Percentiles rank a stretch among this genome's conserved stretches.
Conservation (phyloP, 768 basidiomycete species). For the Mrakia blollopis region DNA sequence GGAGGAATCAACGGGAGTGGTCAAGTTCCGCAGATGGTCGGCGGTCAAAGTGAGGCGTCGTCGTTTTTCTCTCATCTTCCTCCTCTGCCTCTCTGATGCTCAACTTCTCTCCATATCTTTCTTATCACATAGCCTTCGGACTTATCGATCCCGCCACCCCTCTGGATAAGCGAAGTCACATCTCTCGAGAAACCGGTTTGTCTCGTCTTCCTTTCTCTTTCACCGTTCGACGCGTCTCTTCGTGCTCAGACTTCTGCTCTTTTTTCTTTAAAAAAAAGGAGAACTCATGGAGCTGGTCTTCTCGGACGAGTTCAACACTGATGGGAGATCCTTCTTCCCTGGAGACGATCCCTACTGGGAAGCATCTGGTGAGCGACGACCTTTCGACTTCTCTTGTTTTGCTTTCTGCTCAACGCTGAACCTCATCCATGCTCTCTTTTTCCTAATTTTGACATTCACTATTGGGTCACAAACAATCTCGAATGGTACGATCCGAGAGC, state of each 20-base stretch:
- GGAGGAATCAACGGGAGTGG: no score
- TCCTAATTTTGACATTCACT: not conserved
- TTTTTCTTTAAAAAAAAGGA: slow-evolving; percentile 58
- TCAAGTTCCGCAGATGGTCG: no score
- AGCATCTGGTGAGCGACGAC: slow-evolving; percentile 51
- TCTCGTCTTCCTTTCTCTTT: not conserved
- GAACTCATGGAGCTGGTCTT: slow-evolving; percentile 75
- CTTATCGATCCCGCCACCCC: slow-evolving; percentile 79
- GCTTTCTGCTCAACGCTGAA: no score
- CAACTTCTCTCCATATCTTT: not conserved
- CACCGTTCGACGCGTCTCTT: not conserved
- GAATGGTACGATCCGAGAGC: slow-evolving; percentile 47
- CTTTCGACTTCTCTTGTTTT: not conserved
- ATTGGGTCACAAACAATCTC: slow-evolving; percentile 3
- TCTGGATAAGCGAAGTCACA: slow-evolving; percentile 32
- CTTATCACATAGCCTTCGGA: slow-evolving; percentile 45
- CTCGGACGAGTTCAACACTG: slow-evolving; percentile 77
- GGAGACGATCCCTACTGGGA: slow-evolving; percentile 85
- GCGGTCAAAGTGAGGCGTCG: not conserved
- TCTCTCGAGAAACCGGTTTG: not conserved
- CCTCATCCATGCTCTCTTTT: not conserved
- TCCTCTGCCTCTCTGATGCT: not conserved
- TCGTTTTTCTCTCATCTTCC: no score
- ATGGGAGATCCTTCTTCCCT: slow-evolving; percentile 48
- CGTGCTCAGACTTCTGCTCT: slow-evolving; percentile 47